Conservation (phyloP, 768 basidiomycete genomes). For the Cystoderma amianthinum region DNA sequence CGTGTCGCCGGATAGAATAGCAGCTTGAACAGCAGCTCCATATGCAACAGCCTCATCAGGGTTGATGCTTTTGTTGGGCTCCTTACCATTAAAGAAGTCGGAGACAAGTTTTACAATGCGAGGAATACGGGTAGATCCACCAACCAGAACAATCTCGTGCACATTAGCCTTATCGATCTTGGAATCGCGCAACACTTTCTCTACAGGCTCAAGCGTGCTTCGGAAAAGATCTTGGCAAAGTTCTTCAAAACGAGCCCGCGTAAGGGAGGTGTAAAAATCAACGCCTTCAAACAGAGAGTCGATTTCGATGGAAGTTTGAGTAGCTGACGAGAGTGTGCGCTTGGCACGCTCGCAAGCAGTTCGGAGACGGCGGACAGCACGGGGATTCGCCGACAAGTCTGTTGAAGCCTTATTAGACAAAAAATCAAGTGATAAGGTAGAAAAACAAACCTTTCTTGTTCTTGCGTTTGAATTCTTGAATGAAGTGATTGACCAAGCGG, state of each 20-base stretch:
- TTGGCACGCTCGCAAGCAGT: conserved; percentile 99
- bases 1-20: conserved; percentile 95
- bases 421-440: background rate
- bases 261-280: conserved; percentile 97
- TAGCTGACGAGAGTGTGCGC: conserved; percentile 94
- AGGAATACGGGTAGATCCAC: conserved; percentile 98
- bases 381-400: conserved; percentile 88
- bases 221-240: conserved; percentile 95
- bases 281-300: conserved; percentile 97
- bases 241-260: conserved; percentile 97
- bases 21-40: conserved; percentile 97
- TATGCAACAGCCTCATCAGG: conserved; percentile 98
- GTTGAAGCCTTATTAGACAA: conserved; percentile 6
- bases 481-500: conserved; percentile 94
- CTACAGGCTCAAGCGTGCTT: conserved; percentile 88
- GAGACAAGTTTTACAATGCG: conserved; percentile 96
- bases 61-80: conserved; percentile 99
- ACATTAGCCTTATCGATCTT: conserved; percentile 97
- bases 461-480: conserved; percentile 96
- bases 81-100: conserved; percentile 98
- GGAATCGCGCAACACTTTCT: conserved; percentile 96
- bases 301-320: conserved; percentile 96
- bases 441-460: conserved; percentile 77
- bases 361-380: conserved; percentile 94
- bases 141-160: conserved; percentile 96